Evolutionary conservation across 73 alveolate species (phyloP), one percentile per base, ranked within the genome.

Genomic region (Paraurostyla sp.): DNA sequence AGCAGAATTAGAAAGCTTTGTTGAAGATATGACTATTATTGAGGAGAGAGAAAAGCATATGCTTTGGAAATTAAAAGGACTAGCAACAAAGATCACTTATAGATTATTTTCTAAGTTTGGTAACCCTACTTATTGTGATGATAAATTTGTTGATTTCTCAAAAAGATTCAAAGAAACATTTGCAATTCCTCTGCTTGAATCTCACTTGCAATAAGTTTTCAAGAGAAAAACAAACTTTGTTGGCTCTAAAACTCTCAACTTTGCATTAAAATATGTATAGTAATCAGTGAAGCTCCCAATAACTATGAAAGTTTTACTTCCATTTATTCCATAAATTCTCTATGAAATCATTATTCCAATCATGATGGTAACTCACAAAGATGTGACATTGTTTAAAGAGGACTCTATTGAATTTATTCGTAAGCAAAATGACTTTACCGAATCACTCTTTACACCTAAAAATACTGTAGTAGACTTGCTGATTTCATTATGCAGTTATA

Each of bases 351-450:
- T 86, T 35, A 80, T 95, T 65, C 97, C 96, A 0, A 51, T 89
- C 50, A 54, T 95, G 85, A 42, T 69, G 22, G 38, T 93, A 7
- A 82, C 97, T n/a, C 85, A 85, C n/a, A 90, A 90, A 82, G 98
- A 95, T 82, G 86, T 89, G 18, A 56, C 59, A 22, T 84, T 92
- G 62, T 95, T 80, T 83, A 83, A 82, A 32, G 92, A 59, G 15
- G 98, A 95, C 45, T 95, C 98, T 25, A 89, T 78, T 54, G 98
- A 95, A 80, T 95, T 76, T 68, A 87, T 95, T 16, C 85, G 96
- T 40, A 95, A 92, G 63, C 63, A 71, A 38, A 92, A 90, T 43
- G 98, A 95, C 59, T 75, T 80, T 71, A 83, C 97, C 0, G 90
- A 80, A 46, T 51, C 93, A 20, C 60, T 71, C 83, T 81, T 42